phyloP scores from a whole-genome alignment of 2,329 filamentous ascomycete species.

The Fragosphaeria purpurea region DNA sequence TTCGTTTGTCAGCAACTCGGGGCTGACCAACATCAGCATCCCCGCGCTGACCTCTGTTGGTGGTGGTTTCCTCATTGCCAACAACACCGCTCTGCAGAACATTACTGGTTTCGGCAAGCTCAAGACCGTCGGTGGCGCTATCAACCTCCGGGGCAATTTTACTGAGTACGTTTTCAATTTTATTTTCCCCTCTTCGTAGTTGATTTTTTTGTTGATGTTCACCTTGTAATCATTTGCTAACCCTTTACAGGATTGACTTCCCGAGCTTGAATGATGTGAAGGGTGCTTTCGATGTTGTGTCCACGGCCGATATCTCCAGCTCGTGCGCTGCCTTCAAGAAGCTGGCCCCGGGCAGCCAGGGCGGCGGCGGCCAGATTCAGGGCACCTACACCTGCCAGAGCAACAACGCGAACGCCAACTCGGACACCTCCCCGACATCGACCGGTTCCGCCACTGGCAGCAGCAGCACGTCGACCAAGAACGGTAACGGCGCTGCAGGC shows the following conservation, averaged over 20 bases:
- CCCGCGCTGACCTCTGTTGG: constrained; percentile 56
- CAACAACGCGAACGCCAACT: constrained; percentile 43
- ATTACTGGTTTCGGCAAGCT: constrained; percentile 62
- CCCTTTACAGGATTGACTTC: constrained; percentile 52
- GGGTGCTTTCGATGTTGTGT: constrained; percentile 62
- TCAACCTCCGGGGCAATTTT: constrained; percentile 81
- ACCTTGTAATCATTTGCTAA: constrained; percentile 13
- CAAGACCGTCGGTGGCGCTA: constrained; percentile 61
- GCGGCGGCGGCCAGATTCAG: constrained; percentile 33
- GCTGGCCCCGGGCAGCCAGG: constrained; percentile 25
- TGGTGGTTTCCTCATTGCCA: constrained; percentile 76
- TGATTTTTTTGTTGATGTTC: neutral
- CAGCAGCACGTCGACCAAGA: constrained; percentile 13
- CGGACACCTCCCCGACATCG: constrained; percentile 28
- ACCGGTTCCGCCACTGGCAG: constrained; percentile 22
- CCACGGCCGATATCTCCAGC: constrained; percentile 48
- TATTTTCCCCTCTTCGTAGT: no score
- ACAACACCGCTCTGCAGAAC: constrained; percentile 66
- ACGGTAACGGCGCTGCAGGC: constrained; percentile 33
- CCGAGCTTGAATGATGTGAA: constrained; percentile 56
- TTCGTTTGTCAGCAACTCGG: constrained; percentile 53
- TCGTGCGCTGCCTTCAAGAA: constrained; percentile 47
- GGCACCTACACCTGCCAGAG: constrained; percentile 41
- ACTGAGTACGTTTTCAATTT: constrained; percentile 51
- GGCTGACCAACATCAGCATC: constrained; percentile 65